These are phyloP conservation scores for Rhizopogon parksii DNA, from an alignment of 1,284 basidiomycete genomes.

Conservation along the genomic window DNA sequence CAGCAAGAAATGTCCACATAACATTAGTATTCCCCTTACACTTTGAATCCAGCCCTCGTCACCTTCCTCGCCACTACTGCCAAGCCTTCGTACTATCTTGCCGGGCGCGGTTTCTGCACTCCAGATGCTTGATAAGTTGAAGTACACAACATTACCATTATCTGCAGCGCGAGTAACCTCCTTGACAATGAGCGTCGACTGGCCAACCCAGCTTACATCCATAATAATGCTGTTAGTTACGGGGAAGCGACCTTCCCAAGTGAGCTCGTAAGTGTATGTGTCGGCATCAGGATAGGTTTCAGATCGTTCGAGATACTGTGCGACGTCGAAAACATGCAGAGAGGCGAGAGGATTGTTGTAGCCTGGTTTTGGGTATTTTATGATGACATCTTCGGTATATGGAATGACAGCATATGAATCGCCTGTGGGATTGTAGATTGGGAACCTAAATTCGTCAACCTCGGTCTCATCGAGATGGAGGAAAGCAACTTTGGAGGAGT, in stretches of 20 bases:
- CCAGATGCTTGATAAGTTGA: constrained; percentile 43
- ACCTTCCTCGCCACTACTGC: constrained; percentile 75
- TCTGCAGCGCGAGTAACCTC: constrained; percentile 83
- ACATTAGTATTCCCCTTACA: constrained; percentile 33
- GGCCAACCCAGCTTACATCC: constrained; percentile 84
- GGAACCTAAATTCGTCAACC: constrained; percentile 83
- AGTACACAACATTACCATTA: constrained; percentile 71
- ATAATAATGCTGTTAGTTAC: constrained; percentile 65
- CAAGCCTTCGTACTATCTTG: constrained; percentile 65
- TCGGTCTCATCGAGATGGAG: constrained; percentile 83
- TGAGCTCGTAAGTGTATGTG: constrained; percentile 49
- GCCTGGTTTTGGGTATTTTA: constrained; percentile 92
- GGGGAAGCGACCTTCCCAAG: constrained; percentile 58
- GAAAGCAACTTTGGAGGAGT: constrained; percentile 76
- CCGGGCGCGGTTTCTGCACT: constrained; percentile 34
- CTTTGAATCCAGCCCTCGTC: constrained; percentile 92
- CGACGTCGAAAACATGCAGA: constrained; percentile 78
- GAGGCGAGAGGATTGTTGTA: constrained; percentile 84
- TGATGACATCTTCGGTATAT: constrained; percentile 71
- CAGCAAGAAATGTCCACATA: neutral
- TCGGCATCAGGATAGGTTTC: constrained; percentile 30
- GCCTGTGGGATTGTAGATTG: constrained; percentile 82
- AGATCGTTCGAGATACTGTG: constrained; percentile 35
- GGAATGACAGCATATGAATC: constrained; percentile 65
- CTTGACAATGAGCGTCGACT: constrained; percentile 72